Conservation (phyloP, 768 basidiomycete species). For the Lentinula guzmanii region DNA sequence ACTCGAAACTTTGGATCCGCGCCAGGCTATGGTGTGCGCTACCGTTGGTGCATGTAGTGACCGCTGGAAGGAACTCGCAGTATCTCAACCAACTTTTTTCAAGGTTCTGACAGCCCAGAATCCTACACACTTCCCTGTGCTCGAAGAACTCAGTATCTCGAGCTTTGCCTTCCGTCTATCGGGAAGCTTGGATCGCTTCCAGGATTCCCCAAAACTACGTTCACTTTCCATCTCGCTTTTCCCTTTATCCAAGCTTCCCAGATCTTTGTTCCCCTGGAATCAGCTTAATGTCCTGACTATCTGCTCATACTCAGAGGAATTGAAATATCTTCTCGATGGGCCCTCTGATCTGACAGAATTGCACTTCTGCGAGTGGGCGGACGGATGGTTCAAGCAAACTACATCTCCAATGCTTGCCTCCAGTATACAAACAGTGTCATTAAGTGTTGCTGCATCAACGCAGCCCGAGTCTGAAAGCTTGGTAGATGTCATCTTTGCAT, state of each 20-base stretch:
- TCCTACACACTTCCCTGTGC: not conserved
- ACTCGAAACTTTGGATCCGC: not conserved
- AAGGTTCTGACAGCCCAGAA: not conserved
- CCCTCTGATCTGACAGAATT: not conserved
- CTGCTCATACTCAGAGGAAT: not conserved
- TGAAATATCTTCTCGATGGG: not conserved
- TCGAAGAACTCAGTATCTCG: not conserved
- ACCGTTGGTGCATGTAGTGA: not conserved
- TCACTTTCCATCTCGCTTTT: not conserved
- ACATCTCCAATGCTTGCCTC: not conserved
- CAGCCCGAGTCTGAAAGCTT: not conserved
- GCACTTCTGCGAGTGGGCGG: not conserved
- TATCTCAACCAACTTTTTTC: not conserved
- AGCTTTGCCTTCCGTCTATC: not conserved
- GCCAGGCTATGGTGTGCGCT: not conserved
- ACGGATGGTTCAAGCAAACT: not conserved
- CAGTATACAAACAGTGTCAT: not conserved
- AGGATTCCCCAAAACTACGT: not conserved
- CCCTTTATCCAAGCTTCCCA: not conserved
- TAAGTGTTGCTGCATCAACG: not conserved
- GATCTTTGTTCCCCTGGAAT: not conserved
- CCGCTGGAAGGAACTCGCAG: not conserved
- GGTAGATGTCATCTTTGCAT: not conserved
- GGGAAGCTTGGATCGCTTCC: not conserved
- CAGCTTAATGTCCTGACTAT: not conserved